phyloP scores from a whole-genome alignment of 768 basidiomycete species.

The Trametes maxima region DNA sequence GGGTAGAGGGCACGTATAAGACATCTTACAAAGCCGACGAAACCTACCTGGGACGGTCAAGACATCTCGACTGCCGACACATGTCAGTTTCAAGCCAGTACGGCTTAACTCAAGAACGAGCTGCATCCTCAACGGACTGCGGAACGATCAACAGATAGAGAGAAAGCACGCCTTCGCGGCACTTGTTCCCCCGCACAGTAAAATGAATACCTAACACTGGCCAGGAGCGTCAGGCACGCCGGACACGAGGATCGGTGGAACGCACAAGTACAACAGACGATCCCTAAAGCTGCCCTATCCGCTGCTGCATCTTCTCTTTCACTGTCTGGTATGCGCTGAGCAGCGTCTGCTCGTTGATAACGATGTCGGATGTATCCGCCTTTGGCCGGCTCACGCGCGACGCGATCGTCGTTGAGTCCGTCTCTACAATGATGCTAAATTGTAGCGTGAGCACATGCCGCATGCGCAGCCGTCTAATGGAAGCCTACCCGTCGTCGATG shows the following conservation, averaged over 20 bases:
- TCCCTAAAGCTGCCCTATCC: constrained; percentile 72
- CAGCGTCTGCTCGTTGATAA: constrained; percentile 98
- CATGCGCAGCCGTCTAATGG: background rate
- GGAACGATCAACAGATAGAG: no score
- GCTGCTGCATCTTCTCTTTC: constrained; percentile 81
- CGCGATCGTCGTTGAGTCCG: constrained; percentile 93
- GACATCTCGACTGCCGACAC: no score
- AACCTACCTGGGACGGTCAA: no score
- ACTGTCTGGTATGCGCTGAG: constrained; percentile 92
- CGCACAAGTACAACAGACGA: constrained; percentile 17
- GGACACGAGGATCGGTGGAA: background rate
- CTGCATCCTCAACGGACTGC: no score
- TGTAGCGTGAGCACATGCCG: background rate
- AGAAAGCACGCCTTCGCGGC: no score
- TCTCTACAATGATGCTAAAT: constrained; percentile 90
- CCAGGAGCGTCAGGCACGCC: background rate
- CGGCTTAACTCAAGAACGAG: no score
- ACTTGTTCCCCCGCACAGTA: background rate
- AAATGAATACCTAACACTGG: constrained; percentile 1
- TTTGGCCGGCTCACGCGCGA: constrained; percentile 90
- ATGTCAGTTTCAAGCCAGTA: no score
- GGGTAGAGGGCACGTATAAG: no score
- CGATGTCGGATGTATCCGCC: constrained; percentile 93
- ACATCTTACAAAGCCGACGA: no score
- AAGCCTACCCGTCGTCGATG: constrained; percentile 91